These are phyloP conservation scores for Lipomyces oligophaga DNA, from an alignment of 805 yeast genomes.

Conservation along the genomic window DNA sequence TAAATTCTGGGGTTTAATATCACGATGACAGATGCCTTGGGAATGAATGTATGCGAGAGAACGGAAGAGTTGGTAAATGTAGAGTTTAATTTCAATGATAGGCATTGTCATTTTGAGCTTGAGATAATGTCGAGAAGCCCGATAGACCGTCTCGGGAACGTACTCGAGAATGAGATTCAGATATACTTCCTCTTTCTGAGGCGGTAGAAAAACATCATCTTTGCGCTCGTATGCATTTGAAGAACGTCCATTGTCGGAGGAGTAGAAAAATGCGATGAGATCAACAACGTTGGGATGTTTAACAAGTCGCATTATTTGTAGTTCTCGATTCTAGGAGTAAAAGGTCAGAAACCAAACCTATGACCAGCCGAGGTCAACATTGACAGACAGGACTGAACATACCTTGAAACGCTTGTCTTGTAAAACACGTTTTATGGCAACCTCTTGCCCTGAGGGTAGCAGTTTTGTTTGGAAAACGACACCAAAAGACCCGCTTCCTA, in stretches of 20 bases:
- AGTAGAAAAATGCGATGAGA: slow-evolving; percentile 79
- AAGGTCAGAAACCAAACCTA: neutral
- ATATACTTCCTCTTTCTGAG: slow-evolving; percentile 76
- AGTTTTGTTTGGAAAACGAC: slow-evolving; percentile 89
- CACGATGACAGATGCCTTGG: slow-evolving; percentile 77
- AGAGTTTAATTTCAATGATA: slow-evolving; percentile 76
- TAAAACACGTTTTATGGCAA: slow-evolving; percentile 93
- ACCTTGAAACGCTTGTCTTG: slow-evolving; percentile 93
- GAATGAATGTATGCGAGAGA: slow-evolving; percentile 75
- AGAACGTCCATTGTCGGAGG: slow-evolving; percentile 39
- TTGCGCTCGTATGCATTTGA: slow-evolving; percentile 16
- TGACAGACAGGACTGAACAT: neutral
- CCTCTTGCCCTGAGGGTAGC: slow-evolving; percentile 66
- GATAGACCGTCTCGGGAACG: slow-evolving; percentile 93
- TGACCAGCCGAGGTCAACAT: too few species aligned
- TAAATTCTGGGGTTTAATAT: slow-evolving; percentile 85
- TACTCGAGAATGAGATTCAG: slow-evolving; percentile 85
- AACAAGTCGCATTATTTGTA: slow-evolving; percentile 89
- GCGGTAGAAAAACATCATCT: slow-evolving; percentile 32
- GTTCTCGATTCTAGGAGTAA: slow-evolving; percentile 72
- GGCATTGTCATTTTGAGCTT: slow-evolving; percentile 72
- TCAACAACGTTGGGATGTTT: slow-evolving; percentile 85
- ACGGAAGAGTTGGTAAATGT: slow-evolving; percentile 76
- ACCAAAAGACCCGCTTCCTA: slow-evolving; percentile 99
- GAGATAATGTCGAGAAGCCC: slow-evolving; percentile 73